These are phyloP conservation scores for Ocimum tenuiflorum DNA, from an alignment of 257 asterid genomes.

Conservation along the genomic window DNA sequence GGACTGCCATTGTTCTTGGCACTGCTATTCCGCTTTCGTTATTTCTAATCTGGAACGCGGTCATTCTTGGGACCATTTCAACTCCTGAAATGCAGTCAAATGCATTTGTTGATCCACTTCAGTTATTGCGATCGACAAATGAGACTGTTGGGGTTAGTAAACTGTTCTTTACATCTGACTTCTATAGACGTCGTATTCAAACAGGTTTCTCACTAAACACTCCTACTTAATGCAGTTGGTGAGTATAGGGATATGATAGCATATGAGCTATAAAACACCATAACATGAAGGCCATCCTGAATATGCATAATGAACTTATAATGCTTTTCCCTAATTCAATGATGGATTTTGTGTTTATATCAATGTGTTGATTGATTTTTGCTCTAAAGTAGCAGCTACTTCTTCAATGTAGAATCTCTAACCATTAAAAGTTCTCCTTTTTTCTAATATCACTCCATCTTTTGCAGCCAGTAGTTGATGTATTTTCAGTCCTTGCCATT, in stretches of 20 bases:
- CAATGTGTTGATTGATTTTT: background rate
- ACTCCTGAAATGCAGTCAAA: slow-evolving; percentile 36
- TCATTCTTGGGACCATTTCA: slow-evolving; percentile 70
- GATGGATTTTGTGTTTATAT: background rate
- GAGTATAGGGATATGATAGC: background rate
- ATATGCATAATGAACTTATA: no score
- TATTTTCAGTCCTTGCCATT: slow-evolving; percentile 73
- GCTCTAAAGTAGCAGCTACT: background rate
- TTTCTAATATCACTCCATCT: background rate
- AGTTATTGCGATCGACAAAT: slow-evolving; percentile 53
- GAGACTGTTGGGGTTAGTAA: slow-evolving; percentile 72
- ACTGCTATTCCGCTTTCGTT: slow-evolving; percentile 77
- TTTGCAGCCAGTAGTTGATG: slow-evolving; percentile 80
- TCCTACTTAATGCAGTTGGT: background rate
- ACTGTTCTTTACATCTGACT: background rate
- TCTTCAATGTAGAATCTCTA: background rate
- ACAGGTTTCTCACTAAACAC: background rate
- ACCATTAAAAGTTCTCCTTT: background rate
- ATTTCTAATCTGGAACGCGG: slow-evolving; percentile 87
- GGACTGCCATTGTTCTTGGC: slow-evolving; percentile 80
- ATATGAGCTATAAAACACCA: background rate
- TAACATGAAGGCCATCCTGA: background rate
- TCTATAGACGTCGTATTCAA: background rate
- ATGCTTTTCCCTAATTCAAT: background rate
- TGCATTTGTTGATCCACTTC: slow-evolving; percentile 52